Percentiles rank a stretch among this genome's conserved stretches.
Conservation (phyloP, 2,329 filamentous ascomycete species). For the Microcyclosporella mali region DNA sequence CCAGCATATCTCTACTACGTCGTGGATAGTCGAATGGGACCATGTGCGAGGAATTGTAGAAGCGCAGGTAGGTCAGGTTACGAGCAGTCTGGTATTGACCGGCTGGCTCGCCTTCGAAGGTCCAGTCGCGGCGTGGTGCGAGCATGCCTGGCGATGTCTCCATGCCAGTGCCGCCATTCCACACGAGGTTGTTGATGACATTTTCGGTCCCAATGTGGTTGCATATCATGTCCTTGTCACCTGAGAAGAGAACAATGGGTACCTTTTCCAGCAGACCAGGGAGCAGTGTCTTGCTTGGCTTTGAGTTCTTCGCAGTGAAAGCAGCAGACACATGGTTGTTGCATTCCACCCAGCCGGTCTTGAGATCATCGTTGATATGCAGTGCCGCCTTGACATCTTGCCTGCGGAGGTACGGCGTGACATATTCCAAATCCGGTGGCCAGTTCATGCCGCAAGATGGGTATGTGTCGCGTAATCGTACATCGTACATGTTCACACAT, state of each 20-base stretch:
- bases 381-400: conserved; percentile 73
- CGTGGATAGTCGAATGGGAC: conserved; percentile 90
- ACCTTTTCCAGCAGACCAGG: conserved; percentile 72
- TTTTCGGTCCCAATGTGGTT: conserved; percentile 93
- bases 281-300: conserved; percentile 66
- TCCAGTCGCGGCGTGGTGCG: conserved; percentile 91
- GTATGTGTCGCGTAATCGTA: conserved; percentile 72
- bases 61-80: conserved; percentile 91
- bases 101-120: conserved; percentile 78
- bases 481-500: conserved; percentile 96
- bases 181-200: conserved; percentile 81
- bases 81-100: conserved; percentile 92
- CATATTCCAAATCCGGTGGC: conserved; percentile 74
- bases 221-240: conserved; percentile 90
- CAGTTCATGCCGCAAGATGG: conserved; percentile 95
- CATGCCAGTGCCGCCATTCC: conserved; percentile 88
- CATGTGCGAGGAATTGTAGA: conserved; percentile 97
- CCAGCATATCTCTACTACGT: conserved; percentile 88
- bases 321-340: conserved; percentile 66
- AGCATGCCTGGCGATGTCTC: conserved; percentile 79
- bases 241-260: conserved; percentile 81
- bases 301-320: conserved; percentile 66
- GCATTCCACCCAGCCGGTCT: conserved; percentile 88
- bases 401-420: conserved; percentile 79
- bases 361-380: conserved; percentile 74